Evolutionary conservation across 2,329 filamentous ascomycete genomes (phyloP).

Genomic region (Fusarium tupiense): DNA sequence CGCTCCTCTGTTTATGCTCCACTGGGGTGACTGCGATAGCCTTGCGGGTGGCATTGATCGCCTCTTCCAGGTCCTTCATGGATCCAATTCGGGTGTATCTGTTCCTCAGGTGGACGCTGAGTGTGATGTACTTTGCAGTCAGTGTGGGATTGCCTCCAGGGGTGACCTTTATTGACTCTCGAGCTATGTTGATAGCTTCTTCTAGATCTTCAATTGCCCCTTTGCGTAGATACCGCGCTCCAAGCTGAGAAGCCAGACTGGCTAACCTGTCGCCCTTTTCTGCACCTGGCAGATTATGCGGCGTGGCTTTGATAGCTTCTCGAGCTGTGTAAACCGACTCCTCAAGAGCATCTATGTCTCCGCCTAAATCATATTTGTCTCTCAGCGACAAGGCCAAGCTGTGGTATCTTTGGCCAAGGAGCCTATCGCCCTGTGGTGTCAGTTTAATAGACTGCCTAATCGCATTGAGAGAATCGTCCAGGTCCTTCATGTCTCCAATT

Average conservation of each 20-base stretch:
- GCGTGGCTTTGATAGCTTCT: neutral
- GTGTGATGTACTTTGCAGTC: neutral
- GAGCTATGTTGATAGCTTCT: neutral
- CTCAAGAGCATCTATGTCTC: fast-evolving
- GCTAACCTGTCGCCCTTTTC: neutral
- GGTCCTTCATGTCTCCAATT: too few relatives aligned
- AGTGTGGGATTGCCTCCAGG: neutral
- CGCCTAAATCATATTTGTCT: neutral
- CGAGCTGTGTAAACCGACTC: neutral
- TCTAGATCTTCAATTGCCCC: neutral
- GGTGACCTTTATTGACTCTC: neutral
- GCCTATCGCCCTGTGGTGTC: too few relatives aligned
- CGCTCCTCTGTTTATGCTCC: too few relatives aligned
- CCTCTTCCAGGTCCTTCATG: too few relatives aligned
- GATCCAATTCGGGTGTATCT: too few relatives aligned
- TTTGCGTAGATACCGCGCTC: neutral
- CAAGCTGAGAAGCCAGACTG: neutral
- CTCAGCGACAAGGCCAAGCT: neutral
- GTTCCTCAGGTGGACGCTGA: neutral
- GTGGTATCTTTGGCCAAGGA: neutral
- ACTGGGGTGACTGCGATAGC: too few relatives aligned
- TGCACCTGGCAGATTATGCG: neutral
- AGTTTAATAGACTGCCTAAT: too few relatives aligned
- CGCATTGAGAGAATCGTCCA: too few relatives aligned
- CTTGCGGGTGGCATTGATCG: too few relatives aligned